Evolutionary conservation across 1,284 basidiomycete species (phyloP).

Genomic region (Apiotrichum domesticum): DNA sequence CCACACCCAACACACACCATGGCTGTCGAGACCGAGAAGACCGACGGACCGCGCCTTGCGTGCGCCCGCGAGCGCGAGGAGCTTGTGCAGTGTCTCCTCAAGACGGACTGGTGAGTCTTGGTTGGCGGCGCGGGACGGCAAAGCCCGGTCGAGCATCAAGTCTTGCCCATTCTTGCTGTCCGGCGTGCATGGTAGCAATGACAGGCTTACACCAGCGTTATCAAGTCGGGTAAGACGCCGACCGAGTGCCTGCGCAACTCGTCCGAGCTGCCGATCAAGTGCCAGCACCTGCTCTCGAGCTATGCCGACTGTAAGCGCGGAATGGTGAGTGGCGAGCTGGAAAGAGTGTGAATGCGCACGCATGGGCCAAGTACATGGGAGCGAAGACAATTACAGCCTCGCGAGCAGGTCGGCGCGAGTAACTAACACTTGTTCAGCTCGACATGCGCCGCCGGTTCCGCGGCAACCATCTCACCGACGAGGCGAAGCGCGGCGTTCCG

Average conservation of each 20-base stretch:
- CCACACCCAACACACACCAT: neutral
- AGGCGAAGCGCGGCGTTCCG: conserved; percentile 14
- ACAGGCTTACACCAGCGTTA: conserved; percentile 24
- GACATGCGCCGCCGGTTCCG: conserved; percentile 46
- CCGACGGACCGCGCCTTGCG: conserved; percentile 12
- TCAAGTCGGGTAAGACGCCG: conserved; percentile 38
- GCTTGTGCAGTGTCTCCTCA: conserved; percentile 39
- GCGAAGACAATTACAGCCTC: no score
- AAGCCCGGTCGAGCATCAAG: no score
- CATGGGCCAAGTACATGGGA: no score
- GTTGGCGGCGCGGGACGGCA: no score
- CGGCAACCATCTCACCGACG: conserved; percentile 39
- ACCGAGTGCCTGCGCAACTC: conserved; percentile 35
- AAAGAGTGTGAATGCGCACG: neutral
- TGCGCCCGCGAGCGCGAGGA: conserved; percentile 40
- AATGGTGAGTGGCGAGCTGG: conserved; percentile 31
- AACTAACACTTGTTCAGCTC: conserved; percentile 25
- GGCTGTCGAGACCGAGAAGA: neutral
- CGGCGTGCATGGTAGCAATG: neutral
- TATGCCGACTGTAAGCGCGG: conserved; percentile 47
- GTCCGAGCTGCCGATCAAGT: conserved; percentile 40
- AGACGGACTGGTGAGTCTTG: conserved; percentile 42
- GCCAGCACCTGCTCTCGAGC: conserved; percentile 41
- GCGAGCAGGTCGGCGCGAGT: no score
- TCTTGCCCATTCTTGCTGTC: neutral